Percentiles rank a stretch among this genome's conserved stretches.
These are phyloP conservation scores for Lophiostoma macrostomum DNA, from an alignment of 495 filamentous ascomycete species.

Conservation along the genomic window DNA sequence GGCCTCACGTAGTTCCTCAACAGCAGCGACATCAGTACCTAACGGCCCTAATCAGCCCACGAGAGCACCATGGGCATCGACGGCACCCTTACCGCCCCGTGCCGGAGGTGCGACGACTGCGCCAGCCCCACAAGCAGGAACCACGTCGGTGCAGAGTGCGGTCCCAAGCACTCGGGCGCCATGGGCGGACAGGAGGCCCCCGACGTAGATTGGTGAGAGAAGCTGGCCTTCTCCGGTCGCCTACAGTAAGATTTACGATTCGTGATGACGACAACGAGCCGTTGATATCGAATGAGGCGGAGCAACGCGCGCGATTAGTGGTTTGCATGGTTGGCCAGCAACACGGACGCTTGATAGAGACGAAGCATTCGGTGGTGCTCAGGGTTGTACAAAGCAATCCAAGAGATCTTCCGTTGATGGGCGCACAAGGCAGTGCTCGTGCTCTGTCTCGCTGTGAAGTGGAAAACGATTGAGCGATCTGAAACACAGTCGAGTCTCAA, in stretches of 20 bases:
- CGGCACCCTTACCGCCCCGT: slow-evolving; percentile 19
- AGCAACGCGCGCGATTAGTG: neutral
- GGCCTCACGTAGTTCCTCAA: slow-evolving; percentile 47
- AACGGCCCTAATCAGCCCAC: slow-evolving; percentile 29
- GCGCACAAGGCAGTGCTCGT: slow-evolving; percentile 15
- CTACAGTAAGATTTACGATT: no score
- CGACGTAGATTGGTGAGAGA: neutral
- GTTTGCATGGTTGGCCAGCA: neutral
- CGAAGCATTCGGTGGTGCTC: slow-evolving; percentile 19
- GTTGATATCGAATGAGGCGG: slow-evolving; percentile 16
- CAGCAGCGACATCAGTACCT: slow-evolving; percentile 38
- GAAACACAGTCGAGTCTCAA: slow-evolving; percentile 30
- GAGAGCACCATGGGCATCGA: slow-evolving; percentile 46
- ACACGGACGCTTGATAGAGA: neutral
- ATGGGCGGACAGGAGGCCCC: slow-evolving; percentile 22
- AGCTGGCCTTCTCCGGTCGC: neutral
- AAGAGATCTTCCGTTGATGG: neutral
- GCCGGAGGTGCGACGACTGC: slow-evolving; percentile 28
- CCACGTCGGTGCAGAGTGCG: neutral
- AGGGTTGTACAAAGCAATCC: slow-evolving; percentile 6
- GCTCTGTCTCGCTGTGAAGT: slow-evolving; percentile 1
- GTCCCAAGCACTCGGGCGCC: slow-evolving; percentile 23
- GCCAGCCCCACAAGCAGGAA: no score
- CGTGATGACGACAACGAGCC: neutral
- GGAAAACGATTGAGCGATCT: no score